Conservation (phyloP, 441 rosid species). For the Manihot esculenta region DNA sequence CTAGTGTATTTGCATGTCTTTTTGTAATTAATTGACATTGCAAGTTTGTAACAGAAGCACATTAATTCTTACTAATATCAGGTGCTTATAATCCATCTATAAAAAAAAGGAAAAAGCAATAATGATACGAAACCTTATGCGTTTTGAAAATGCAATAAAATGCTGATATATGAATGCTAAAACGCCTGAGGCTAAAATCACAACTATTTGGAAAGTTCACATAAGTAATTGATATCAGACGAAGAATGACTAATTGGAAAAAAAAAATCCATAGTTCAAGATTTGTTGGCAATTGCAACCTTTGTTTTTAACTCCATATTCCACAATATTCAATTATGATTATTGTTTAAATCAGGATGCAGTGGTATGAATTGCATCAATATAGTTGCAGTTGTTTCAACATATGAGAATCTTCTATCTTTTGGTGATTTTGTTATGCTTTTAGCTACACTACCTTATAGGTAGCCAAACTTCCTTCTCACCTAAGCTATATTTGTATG, state of each 20-base stretch:
- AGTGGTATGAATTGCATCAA: background rate
- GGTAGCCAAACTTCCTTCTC: background rate
- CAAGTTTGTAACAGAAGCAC: background rate
- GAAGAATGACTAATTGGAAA: too few relatives aligned
- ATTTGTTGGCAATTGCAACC: too few relatives aligned
- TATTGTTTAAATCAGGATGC: background rate
- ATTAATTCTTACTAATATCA: background rate
- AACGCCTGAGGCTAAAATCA: background rate
- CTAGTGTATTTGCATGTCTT: background rate
- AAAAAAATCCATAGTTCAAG: too few relatives aligned
- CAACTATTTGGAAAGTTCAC: too few relatives aligned
- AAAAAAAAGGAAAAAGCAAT: background rate
- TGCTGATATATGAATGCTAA: background rate
- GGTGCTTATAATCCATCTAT: background rate
- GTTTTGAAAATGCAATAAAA: background rate
- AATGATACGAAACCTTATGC: background rate
- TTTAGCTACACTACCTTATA: background rate
- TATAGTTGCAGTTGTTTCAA: background rate
- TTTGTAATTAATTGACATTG: background rate
- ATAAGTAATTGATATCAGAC: too few relatives aligned
- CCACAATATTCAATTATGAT: background rate
- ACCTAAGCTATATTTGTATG: conserved; percentile 18
- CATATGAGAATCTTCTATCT: background rate
- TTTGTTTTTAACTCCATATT: background rate
- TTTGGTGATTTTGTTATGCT: background rate